Conservation (phyloP, 148 eudicot species). For the Dianthus caryophyllus region DNA sequence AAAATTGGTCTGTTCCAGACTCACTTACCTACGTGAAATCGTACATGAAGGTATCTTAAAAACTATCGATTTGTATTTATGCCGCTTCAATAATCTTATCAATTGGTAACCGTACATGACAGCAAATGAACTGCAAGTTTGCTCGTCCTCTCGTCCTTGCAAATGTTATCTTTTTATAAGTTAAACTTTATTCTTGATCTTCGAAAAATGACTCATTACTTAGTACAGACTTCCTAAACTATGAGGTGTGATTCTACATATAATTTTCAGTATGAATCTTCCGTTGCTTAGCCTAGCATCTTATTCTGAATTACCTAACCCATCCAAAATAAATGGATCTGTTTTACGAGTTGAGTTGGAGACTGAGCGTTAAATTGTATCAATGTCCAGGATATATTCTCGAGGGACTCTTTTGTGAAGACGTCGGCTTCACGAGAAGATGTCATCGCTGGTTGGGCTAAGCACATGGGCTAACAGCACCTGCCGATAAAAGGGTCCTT, state of each 20-base stretch:
- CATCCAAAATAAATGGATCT: too few species aligned
- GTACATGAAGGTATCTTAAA: slow-evolving; percentile 68
- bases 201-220: neutral
- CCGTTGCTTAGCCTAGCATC: too few species aligned
- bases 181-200: neutral
- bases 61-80: too few species aligned
- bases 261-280: too few species aligned
- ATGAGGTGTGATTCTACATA: too few species aligned
- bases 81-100: neutral
- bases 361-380: neutral
- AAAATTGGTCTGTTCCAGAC: slow-evolving; percentile 84
- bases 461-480: slow-evolving; percentile 18
- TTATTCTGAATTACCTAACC: too few species aligned
- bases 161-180: neutral
- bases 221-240: too few species aligned
- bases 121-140: neutral
- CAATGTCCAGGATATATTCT: slow-evolving; percentile 50
- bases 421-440: slow-evolving; percentile 52
- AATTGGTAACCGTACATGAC: neutral
- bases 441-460: slow-evolving; percentile 76
- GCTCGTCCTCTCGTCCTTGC: neutral
- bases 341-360: too few species aligned
- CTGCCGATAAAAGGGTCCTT: neutral
- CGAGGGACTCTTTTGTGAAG: slow-evolving; percentile 73
- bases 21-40: slow-evolving; percentile 64